Conservation (phyloP, 2,329 filamentous ascomycete species). For the Monosporascus ibericus region DNA sequence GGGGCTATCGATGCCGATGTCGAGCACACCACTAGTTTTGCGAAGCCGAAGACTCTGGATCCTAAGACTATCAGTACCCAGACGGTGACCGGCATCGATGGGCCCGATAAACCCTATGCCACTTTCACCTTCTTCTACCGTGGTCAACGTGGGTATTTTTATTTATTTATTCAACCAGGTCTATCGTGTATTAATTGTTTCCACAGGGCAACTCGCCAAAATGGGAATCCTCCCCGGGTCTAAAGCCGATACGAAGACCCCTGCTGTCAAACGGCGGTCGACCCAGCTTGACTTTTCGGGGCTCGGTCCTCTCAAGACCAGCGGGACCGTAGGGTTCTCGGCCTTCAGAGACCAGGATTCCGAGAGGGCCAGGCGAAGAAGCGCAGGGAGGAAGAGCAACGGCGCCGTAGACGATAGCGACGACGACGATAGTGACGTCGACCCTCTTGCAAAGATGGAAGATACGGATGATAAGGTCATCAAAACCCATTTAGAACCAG, state of each 20-base stretch:
- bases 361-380: constrained; percentile 50
- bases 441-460: constrained; percentile 58
- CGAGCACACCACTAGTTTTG: constrained; percentile 96
- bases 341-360: constrained; percentile 71
- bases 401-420: constrained; percentile 63
- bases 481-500: constrained; percentile 55
- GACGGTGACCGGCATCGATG: constrained; percentile 97
- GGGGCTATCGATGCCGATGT: constrained; percentile 70
- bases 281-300: constrained; percentile 79
- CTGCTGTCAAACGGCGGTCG: constrained; percentile 69
- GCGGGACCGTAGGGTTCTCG: constrained; percentile 85
- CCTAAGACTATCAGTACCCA: constrained; percentile 98
- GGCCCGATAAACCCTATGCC: constrained; percentile 91
- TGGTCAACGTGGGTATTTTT: constrained; percentile 69
- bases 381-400: constrained; percentile 57
- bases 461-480: constrained; percentile 58
- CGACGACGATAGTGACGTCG: constrained; percentile 61
- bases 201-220: constrained; percentile 82
- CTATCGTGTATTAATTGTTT: constrained; percentile 14
- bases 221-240: constrained; percentile 78
- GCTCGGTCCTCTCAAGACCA: constrained; percentile 75
- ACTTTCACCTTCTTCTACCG: constrained; percentile 97
- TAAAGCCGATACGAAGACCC: constrained; percentile 57
- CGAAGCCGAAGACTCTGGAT: constrained; percentile 91
- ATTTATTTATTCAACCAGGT: neutral